These are phyloP conservation scores for Ogataea pini DNA, from an alignment of 805 yeast genomes.

Conservation along the genomic window DNA sequence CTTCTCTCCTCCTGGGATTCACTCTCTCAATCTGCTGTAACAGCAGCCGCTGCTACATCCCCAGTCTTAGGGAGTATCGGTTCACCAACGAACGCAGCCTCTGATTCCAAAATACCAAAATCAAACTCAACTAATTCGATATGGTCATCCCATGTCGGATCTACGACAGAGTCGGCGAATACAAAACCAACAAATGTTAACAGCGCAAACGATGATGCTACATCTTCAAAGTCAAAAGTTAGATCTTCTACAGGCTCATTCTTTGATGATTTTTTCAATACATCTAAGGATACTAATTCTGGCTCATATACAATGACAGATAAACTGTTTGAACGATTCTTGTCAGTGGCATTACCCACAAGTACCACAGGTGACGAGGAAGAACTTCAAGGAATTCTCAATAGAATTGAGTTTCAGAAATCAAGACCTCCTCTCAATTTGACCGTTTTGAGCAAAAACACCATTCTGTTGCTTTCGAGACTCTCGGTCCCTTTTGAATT, in stretches of 20 bases:
- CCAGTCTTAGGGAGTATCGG: neutral
- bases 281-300: slow-evolving; percentile 14
- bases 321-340: slow-evolving; percentile 67
- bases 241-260: slow-evolving; percentile 17
- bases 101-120: slow-evolving; percentile 3
- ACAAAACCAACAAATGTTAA: neutral
- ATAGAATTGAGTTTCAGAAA: slow-evolving; percentile 60
- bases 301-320: slow-evolving; percentile 48
- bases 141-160: slow-evolving; percentile 12
- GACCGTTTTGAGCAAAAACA: slow-evolving; percentile 66
- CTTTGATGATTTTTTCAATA: slow-evolving; percentile 24
- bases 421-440: slow-evolving; percentile 69
- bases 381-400: slow-evolving; percentile 40
- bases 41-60: neutral
- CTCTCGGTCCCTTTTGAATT: slow-evolving; percentile 60
- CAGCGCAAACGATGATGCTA: neutral
- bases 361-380: slow-evolving; percentile 46
- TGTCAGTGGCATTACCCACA: slow-evolving; percentile 73
- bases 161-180: neutral
- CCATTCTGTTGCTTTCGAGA: slow-evolving; percentile 62
- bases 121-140: slow-evolving; percentile 13
- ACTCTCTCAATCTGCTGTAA: slow-evolving; percentile 12
- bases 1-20: slow-evolving; percentile 32
- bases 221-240: slow-evolving; percentile 4
- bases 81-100: neutral